Evolutionary conservation across 2,329 filamentous ascomycete genomes (phyloP).

Genomic region (Aspergillus sclerotialis): DNA sequence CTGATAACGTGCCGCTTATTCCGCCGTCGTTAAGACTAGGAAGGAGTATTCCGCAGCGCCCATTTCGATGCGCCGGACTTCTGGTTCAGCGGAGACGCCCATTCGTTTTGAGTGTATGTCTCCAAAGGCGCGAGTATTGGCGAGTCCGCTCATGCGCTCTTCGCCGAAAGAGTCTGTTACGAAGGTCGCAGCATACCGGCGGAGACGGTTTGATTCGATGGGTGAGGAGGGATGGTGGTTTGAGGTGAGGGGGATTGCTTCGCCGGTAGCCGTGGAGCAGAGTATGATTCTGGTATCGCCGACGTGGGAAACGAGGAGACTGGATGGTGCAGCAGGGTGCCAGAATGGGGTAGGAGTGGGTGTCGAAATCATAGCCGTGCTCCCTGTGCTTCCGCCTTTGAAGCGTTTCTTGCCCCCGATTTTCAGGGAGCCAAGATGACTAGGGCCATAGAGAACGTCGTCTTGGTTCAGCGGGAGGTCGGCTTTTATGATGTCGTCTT

Average conservation of each 20-base stretch:
- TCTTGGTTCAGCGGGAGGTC: constrained; percentile 78
- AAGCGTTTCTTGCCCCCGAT: constrained; percentile 76
- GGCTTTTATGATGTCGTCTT: constrained; percentile 60
- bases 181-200: constrained; percentile 78
- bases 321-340: constrained; percentile 81
- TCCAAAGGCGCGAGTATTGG: constrained; percentile 90
- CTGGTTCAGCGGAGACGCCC: constrained; percentile 89
- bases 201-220: constrained; percentile 71
- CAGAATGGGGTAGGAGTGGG: constrained; percentile 89
- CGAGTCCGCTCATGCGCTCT: constrained; percentile 86
- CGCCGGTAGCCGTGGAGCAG: constrained; percentile 76
- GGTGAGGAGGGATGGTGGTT: constrained; percentile 92
- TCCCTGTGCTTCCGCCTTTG: constrained; percentile 89
- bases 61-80: constrained; percentile 73
- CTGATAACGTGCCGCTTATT: constrained; percentile 73
- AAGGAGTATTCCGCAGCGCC: constrained; percentile 81
- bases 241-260: constrained; percentile 72
- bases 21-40: constrained; percentile 85
- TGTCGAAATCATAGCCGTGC: constrained; percentile 82
- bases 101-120: constrained; percentile 88
- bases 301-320: constrained; percentile 80
- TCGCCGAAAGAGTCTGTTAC: constrained; percentile 96
- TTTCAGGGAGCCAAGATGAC: constrained; percentile 33
- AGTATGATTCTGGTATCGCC: constrained; percentile 89
- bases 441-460: constrained; percentile 67